Evolutionary conservation across 1,284 basidiomycete species (phyloP).

Genomic region (Irpex lacteus): DNA sequence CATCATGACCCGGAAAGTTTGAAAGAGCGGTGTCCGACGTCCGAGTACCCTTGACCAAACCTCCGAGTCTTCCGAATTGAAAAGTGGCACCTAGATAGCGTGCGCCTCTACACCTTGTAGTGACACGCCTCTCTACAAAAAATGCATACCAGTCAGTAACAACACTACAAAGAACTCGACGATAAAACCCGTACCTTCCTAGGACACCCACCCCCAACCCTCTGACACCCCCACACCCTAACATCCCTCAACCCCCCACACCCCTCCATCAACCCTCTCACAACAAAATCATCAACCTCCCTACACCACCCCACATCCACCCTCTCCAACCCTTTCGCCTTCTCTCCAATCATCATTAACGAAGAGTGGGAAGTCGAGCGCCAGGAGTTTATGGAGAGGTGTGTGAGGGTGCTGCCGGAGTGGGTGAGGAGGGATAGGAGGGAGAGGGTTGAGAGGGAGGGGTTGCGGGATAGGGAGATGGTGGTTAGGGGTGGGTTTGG

Average conservation of each 20-base stretch:
- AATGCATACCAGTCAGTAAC: no score
- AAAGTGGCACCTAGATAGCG: no score
- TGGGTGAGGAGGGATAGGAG: conserved; percentile 69
- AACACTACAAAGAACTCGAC: no score
- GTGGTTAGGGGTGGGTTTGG: conserved; percentile 44
- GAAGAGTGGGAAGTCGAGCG: conserved; percentile 57
- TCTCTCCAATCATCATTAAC: conserved; percentile 50
- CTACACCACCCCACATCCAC: conserved; percentile 91
- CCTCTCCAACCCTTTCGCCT: conserved; percentile 48
- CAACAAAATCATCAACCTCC: conserved; percentile 78
- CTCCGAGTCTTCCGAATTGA: no score
- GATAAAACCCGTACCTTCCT: no score
- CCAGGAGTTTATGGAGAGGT: conserved; percentile 80
- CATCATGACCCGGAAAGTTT: no score
- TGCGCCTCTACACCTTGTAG: no score
- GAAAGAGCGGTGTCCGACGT: no score
- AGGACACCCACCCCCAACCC: conserved; percentile 52
- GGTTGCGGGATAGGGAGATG: conserved; percentile 65
- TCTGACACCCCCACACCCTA: conserved; percentile 73
- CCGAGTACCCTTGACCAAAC: no score
- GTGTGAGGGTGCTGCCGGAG: conserved; percentile 58
- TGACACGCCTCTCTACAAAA: no score
- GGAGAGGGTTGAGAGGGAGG: conserved; percentile 53
- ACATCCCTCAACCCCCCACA: conserved; percentile 54
- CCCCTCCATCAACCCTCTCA: conserved; percentile 68